Evolutionary conservation across 352 stramenopile genomes (phyloP).

Genomic region (Globisporangium irregulare): DNA sequence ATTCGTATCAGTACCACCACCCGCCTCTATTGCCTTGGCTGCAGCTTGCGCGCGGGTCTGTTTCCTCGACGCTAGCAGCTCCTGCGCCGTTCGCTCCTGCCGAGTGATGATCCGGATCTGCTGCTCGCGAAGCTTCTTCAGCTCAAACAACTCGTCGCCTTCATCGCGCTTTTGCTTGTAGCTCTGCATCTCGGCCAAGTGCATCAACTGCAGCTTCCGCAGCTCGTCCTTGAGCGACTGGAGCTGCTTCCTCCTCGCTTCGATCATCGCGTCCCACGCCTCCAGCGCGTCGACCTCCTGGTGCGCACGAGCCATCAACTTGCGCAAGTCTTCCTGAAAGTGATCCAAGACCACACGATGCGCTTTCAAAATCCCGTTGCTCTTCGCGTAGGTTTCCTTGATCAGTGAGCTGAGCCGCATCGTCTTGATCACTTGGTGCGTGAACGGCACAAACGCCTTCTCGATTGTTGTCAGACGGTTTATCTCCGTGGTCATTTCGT

Average conservation of each 20-base stretch:
- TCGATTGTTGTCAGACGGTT: constrained; percentile 55
- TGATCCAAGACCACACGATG: constrained; percentile 45
- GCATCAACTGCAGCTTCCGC: constrained; percentile 44
- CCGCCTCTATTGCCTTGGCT: constrained; percentile 9
- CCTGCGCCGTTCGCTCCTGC: constrained; percentile 37
- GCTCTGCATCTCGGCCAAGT: constrained; percentile 61
- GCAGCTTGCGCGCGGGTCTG: constrained; percentile 32
- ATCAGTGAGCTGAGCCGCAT: constrained; percentile 41
- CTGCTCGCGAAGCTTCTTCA: constrained; percentile 54
- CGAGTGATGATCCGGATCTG: constrained; percentile 49
- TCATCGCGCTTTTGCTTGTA: constrained; percentile 59
- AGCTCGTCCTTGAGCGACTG: constrained; percentile 59
- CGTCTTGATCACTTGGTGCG: constrained; percentile 58
- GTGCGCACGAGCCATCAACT: constrained; percentile 47
- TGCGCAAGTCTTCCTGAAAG: constrained; percentile 60
- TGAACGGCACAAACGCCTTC: constrained; percentile 76
- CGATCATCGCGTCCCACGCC: constrained; percentile 68
- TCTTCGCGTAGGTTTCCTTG: constrained; percentile 35
- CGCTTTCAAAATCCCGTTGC: constrained; percentile 33
- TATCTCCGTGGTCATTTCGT: constrained; percentile 67
- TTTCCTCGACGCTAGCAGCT: constrained; percentile 34
- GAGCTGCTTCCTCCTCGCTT: constrained; percentile 54
- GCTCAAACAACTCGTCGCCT: constrained; percentile 58
- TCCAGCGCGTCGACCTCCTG: constrained; percentile 54
- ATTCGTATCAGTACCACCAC: background rate